phyloP scores from a whole-genome alignment of 2,329 filamentous ascomycete species.

The Juglanconis sp. region DNA sequence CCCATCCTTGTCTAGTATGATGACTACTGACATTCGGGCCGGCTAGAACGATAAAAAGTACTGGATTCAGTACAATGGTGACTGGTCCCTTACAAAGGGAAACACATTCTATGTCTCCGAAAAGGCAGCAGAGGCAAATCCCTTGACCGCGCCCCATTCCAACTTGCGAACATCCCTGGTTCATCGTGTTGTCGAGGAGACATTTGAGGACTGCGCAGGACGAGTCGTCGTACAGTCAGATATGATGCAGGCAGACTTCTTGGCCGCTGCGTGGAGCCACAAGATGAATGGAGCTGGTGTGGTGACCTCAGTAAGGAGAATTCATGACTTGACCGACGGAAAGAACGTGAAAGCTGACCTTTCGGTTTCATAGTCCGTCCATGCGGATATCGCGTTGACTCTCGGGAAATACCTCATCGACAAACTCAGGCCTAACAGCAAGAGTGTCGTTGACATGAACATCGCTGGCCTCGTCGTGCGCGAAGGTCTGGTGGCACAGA shows the following conservation, averaged over 20 bases:
- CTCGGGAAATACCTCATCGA: constrained; percentile 58
- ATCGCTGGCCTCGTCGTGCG: constrained; percentile 36
- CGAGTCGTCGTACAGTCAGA: constrained; percentile 36
- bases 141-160: background rate
- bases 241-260: constrained; percentile 36
- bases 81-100: constrained; percentile 52
- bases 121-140: background rate
- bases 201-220: constrained; percentile 23
- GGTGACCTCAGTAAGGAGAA: constrained; percentile 39
- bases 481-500: constrained; percentile 31
- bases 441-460: constrained; percentile 34
- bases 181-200: constrained; percentile 28
- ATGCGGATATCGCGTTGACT: constrained; percentile 64
- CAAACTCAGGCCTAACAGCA: constrained; percentile 43
- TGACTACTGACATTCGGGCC: too few species aligned
- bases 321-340: constrained; percentile 1
- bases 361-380: constrained; percentile 37
- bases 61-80: constrained; percentile 62
- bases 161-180: background rate
- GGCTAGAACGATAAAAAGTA: constrained; percentile 62
- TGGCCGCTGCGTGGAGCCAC: constrained; percentile 38
- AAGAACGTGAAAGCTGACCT: background rate
- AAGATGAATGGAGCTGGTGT: constrained; percentile 40
- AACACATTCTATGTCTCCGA: constrained; percentile 15
- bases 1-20: too few species aligned